Evolutionary conservation across 208 protist species (phyloP).

Genomic region (Tritrichomonas foetus): DNA sequence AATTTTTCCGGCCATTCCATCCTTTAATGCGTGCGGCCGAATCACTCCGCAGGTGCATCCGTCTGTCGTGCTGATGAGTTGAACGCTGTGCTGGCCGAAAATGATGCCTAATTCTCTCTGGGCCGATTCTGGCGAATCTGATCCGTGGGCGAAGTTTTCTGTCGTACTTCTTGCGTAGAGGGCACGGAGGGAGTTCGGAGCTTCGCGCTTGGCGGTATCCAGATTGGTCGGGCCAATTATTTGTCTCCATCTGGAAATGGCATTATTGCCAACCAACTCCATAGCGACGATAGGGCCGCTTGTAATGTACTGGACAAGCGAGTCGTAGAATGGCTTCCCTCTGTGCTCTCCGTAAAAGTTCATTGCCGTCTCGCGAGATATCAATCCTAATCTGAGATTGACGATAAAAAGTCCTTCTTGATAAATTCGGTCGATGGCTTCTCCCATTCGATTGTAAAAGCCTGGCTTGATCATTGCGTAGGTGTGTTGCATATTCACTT

Average conservation of each 20-base stretch:
- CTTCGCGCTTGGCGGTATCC: neutral
- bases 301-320: neutral
- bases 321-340: conserved; percentile 20
- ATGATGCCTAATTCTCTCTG: neutral
- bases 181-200: conserved; percentile 33
- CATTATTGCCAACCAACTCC: neutral
- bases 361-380: neutral
- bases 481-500: neutral
- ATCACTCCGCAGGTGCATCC: neutral
- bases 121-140: conserved; percentile 31
- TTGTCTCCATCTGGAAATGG: conserved; percentile 11
- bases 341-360: conserved; percentile 34
- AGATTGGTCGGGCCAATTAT: conserved; percentile 33
- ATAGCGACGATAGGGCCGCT: conserved; percentile 28
- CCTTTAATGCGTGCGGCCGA: neutral
- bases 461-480: conserved; percentile 29
- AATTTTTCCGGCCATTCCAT: neutral
- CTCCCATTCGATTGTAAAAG: neutral
- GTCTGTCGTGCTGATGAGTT: neutral
- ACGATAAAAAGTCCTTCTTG: neutral
- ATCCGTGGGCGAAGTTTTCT: conserved; percentile 40
- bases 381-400: neutral
- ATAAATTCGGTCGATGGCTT: neutral
- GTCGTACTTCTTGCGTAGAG: neutral
- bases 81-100: neutral